Conservation (phyloP, 176 grass and related monocot species). For the Cenchrus americanus region DNA sequence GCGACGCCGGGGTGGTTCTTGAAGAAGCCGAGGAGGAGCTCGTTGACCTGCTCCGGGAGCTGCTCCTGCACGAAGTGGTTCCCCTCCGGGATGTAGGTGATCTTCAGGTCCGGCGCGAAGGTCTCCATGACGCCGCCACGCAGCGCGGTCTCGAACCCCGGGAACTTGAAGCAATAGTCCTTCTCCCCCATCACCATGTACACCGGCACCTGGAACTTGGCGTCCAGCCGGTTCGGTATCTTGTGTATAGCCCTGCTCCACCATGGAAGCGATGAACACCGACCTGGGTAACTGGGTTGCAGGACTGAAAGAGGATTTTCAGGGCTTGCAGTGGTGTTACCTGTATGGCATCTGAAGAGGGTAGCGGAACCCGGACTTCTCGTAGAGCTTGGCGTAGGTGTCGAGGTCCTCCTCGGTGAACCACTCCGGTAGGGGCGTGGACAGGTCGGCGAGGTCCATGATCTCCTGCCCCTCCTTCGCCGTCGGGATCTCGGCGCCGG, state of each 20-base stretch:
- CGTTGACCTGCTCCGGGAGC: conserved; percentile 49
- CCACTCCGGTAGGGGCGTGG: conserved; percentile 52
- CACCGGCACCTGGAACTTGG: conserved; percentile 57
- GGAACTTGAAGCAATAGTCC: conserved; percentile 56
- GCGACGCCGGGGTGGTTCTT: conserved; percentile 26
- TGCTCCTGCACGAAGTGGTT: conserved; percentile 58
- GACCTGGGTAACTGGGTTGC: too few relatives aligned
- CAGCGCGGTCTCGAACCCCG: conserved; percentile 34
- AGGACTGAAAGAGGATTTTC: too few relatives aligned
- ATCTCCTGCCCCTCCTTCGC: conserved; percentile 50
- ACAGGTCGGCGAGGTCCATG: conserved; percentile 59
- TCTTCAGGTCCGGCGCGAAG: conserved; percentile 47
- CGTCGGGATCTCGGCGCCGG: conserved; percentile 36
- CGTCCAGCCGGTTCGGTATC: not conserved
- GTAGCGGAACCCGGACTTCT: conserved; percentile 53
- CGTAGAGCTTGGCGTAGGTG: conserved; percentile 39
- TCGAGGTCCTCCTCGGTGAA: conserved; percentile 57
- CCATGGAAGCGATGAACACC: not conserved
- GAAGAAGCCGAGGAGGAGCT: conserved; percentile 50
- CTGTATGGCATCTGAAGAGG: conserved; percentile 65
- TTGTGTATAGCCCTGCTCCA: conserved; percentile 30
- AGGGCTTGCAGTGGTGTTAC: not conserved
- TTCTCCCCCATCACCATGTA: conserved; percentile 52
- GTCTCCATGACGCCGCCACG: conserved; percentile 36
- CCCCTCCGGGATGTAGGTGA: conserved; percentile 45